phyloP scores from a whole-genome alignment of 352 stramenopile species.

The Phytophthora fragariae region DNA sequence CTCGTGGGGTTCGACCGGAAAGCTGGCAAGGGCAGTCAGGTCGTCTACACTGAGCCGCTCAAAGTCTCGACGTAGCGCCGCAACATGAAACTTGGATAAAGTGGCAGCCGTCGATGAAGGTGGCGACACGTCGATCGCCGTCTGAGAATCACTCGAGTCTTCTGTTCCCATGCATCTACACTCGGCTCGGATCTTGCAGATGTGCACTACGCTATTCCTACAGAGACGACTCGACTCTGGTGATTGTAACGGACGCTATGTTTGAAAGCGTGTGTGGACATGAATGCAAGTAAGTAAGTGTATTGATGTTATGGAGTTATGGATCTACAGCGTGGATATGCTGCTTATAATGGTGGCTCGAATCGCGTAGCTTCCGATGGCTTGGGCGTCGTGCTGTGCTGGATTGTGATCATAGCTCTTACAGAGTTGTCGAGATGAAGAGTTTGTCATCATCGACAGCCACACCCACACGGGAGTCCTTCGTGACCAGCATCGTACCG shows the following conservation, averaged over 20 bases:
- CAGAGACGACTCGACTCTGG: neutral
- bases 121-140: constrained; percentile 6
- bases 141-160: neutral
- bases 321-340: constrained; percentile 13
- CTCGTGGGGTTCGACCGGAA: constrained; percentile 51
- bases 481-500: constrained; percentile 52
- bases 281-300: constrained; percentile 1
- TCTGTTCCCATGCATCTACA: constrained; percentile 36
- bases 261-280: neutral
- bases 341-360: constrained; percentile 28
- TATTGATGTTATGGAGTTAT: constrained; percentile 2
- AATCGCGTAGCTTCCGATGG: constrained; percentile 36
- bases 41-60: constrained; percentile 50
- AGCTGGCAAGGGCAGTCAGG: constrained; percentile 49
- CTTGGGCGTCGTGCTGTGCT: constrained; percentile 18
- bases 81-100: constrained; percentile 24
- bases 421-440: constrained; percentile 64
- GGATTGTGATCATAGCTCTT: constrained; percentile 18
- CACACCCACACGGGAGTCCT: constrained; percentile 62
- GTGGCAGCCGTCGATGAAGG: neutral
- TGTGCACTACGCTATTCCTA: constrained; percentile 11
- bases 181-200: neutral
- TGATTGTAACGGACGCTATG: constrained; percentile 17
- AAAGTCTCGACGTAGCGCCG: constrained; percentile 33
- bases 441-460: constrained; percentile 59